Conservation (phyloP, 2,329 filamentous ascomycete species). For the Diaporthe vaccinii region DNA sequence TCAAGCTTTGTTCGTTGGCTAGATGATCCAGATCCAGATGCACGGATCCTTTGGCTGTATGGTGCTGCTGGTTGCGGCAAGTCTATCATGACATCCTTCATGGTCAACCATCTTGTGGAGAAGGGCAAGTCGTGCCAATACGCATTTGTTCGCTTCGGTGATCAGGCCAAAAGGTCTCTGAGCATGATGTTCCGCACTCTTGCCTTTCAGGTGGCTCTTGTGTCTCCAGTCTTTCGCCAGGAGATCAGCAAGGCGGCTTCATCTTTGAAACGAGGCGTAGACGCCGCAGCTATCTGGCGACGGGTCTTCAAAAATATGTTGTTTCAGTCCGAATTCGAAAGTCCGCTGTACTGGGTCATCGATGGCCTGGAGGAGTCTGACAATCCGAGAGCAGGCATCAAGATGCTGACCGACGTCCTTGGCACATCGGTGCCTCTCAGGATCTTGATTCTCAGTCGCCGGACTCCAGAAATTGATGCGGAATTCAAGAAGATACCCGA, state of each 20-base stretch:
- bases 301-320: background rate
- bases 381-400: slow-evolving; percentile 45
- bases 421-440: slow-evolving; percentile 45
- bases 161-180: background rate
- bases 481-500: slow-evolving; percentile 41
- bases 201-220: background rate
- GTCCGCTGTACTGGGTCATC: slow-evolving; percentile 54
- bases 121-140: background rate
- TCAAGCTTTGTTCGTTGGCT: background rate
- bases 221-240: background rate
- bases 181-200: background rate
- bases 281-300: background rate
- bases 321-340: background rate
- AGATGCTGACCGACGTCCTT: slow-evolving; percentile 47
- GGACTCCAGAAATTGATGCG: slow-evolving; percentile 41
- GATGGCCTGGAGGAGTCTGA: slow-evolving; percentile 56
- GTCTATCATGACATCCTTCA: background rate
- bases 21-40: background rate
- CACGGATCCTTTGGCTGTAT: background rate
- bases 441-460: slow-evolving; percentile 50
- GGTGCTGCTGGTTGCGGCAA: background rate
- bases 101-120: background rate
- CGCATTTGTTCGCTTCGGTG: background rate
- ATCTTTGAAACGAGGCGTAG: background rate
- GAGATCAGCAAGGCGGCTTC: background rate